Evolutionary conservation across 140 eudicot genomes (phyloP), one percentile per base, ranked within the genome.

Genomic region (Oenanthe javanica): DNA sequence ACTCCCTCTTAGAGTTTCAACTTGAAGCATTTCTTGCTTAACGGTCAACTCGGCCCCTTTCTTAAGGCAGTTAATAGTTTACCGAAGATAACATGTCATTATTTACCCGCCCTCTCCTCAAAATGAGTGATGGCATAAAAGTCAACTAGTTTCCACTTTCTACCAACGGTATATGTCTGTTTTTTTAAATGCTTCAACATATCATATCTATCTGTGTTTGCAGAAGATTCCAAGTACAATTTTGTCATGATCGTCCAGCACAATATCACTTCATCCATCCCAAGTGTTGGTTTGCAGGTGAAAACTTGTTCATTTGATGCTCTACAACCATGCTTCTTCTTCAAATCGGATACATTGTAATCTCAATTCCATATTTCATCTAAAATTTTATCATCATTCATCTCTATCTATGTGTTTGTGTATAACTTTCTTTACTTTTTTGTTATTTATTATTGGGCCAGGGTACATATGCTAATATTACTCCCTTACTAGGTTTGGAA

Each of bases 261-360:
- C 61, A 90, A 83, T n/a, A n/a, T n/a, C n/a, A n/a, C n/a, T n/a
- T n/a, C n/a, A n/a, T n/a, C n/a, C n/a, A n/a, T n/a, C n/a, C n/a
- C n/a, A n/a, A n/a, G n/a, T n/a, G n/a, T n/a, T n/a, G n/a, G n/a
- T 83, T 87, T 92, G 85, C 98, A 94, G 98, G 98, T 94, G 84
- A 82, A 74, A 75, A 51, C 45, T 75, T 42, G 73, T 43, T 72
- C n/a, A 59, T 77, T 48, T 31, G 6, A 11, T 3, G 18, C 16
- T 38, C 31, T 38, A 73, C 52, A 59, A 4, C 52, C 54, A 50
- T 25, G 25, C 11, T 52, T 48, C 0, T 49, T 59, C 18, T 23
- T 47, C 19, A n/a, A n/a, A n/a, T n/a, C n/a, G n/a, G n/a, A n/a
- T n/a, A n/a, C n/a, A n/a, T n/a, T n/a, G n/a, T n/a, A n/a, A n/a